phyloP scores from a whole-genome alignment of 2,329 filamentous ascomycete genomes.

The Fusarium tricinctum region DNA sequence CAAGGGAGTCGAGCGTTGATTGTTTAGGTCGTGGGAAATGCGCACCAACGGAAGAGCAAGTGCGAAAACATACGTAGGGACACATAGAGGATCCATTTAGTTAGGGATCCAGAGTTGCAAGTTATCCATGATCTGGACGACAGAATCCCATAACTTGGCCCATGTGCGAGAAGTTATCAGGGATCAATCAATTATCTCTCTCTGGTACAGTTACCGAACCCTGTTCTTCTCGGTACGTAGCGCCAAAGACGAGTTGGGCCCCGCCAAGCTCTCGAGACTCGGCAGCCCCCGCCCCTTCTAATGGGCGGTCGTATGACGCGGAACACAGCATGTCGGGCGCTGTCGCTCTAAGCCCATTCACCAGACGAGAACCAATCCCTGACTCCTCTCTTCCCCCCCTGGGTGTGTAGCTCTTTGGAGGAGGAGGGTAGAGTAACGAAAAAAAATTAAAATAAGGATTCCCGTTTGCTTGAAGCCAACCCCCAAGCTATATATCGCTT shows the following conservation, averaged over 20 bases:
- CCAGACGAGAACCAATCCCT: constrained; percentile 19
- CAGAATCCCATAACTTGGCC: constrained; percentile 42
- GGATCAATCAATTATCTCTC: neutral
- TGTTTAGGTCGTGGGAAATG: too few species aligned
- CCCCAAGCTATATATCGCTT: constrained; percentile 50
- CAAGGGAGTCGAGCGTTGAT: neutral
- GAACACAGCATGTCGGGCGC: constrained; percentile 47
- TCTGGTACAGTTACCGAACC: too few species aligned
- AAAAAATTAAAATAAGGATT: constrained; percentile 1
- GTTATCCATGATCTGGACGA: constrained; percentile 35
- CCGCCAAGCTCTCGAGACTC: constrained; percentile 41
- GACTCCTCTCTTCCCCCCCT: neutral
- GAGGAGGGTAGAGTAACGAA: neutral
- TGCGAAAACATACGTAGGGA: neutral
- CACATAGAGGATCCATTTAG: too few species aligned
- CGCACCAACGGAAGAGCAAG: neutral
- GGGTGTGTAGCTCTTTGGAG: neutral
- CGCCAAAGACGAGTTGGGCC: too few species aligned
- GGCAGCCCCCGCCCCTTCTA: constrained; percentile 48
- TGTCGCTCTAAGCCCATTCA: constrained; percentile 43
- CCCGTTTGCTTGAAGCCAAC: neutral
- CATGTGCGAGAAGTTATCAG: neutral
- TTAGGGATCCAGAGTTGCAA: neutral
- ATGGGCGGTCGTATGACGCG: constrained; percentile 50
- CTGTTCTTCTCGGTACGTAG: constrained; percentile 16